phyloP scores from a whole-genome alignment of 257 asterid genomes.

The Gentiana straminea region DNA sequence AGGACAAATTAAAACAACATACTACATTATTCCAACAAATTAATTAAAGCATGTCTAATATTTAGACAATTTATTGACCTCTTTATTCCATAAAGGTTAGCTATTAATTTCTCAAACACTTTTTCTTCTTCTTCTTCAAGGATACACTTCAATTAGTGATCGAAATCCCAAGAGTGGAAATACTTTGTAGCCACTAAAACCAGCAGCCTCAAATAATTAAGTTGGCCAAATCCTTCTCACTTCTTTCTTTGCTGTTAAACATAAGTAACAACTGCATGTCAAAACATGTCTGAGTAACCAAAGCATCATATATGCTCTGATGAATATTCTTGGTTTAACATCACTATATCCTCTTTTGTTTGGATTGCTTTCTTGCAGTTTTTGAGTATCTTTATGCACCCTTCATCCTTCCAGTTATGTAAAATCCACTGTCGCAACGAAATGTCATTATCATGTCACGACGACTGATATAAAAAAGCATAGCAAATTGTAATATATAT shows the following conservation, averaged over 20 bases:
- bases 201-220: constrained; percentile 16
- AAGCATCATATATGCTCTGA: not conserved
- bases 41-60: too few species aligned
- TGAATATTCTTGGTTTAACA: not conserved
- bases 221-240: constrained; percentile 12
- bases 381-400: constrained; percentile 10
- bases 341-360: constrained; percentile 1
- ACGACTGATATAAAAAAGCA: too few species aligned
- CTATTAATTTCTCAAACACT: too few species aligned
- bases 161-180: constrained; percentile 13
- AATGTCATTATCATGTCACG: too few species aligned
- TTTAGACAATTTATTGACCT: too few species aligned
- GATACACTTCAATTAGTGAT: constrained; percentile 19
- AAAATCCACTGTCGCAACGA: constrained; percentile 8
- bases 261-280: constrained; percentile 11
- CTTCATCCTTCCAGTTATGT: constrained; percentile 14
- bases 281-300: not conserved
- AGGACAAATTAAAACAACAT: too few species aligned
- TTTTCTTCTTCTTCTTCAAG: not conserved
- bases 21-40: too few species aligned
- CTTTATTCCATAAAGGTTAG: too few species aligned
- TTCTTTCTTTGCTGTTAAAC: constrained; percentile 7
- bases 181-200: constrained; percentile 12
- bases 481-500: too few species aligned
- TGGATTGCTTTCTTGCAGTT: constrained; percentile 15